Evolutionary conservation across 768 basidiomycete species (phyloP), one percentile per base, ranked within the genome.

Genomic region (Multifurca ochricompacta): DNA sequence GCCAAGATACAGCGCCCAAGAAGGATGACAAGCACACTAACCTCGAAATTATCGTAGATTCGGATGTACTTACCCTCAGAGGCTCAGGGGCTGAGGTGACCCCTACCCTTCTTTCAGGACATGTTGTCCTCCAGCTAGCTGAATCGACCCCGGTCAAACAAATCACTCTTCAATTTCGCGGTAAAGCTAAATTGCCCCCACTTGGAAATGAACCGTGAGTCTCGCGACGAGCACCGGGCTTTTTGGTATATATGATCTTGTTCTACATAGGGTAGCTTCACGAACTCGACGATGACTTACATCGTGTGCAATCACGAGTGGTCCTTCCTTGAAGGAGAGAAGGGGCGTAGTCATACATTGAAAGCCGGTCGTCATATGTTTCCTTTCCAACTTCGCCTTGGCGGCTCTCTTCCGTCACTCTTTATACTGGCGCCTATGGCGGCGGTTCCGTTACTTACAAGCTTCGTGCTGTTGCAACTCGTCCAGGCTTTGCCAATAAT

Each of bases 291-390:
- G 9, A 67, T 79, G 54, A 79, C 77, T 16, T 85, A 82, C 64
- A 72, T 79, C 39, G 69, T 93, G 39, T 87, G 85, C 68, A 79
- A 78, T 54, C 90, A 94, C 64, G 88, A 92, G 58, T 94, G 91
- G 92, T 87, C 88, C 14, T 94, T 96, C 73, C 82, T 95, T 45
- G 85, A 91, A 62, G 87, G 88, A 53, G 81, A 84, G 62, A 87
- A 82, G 68, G 77, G 75, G 37, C 83, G 86, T 64, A 74, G 78
- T 10, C 91, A 90, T 63, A 97, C 93, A 0, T 83, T 97, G 66
- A 96, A 97, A 71, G 91, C 93, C n/a, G 95, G 95, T 13, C 83
- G 82, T 32, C 95, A 98, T 66, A 71, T 82, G 23, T 97, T 97
- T 69, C 94, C 94, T 21, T 98, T 98, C 72, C 83, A 84, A 61